Conservation (phyloP, 768 basidiomycete species). For the Mycena venus region DNA sequence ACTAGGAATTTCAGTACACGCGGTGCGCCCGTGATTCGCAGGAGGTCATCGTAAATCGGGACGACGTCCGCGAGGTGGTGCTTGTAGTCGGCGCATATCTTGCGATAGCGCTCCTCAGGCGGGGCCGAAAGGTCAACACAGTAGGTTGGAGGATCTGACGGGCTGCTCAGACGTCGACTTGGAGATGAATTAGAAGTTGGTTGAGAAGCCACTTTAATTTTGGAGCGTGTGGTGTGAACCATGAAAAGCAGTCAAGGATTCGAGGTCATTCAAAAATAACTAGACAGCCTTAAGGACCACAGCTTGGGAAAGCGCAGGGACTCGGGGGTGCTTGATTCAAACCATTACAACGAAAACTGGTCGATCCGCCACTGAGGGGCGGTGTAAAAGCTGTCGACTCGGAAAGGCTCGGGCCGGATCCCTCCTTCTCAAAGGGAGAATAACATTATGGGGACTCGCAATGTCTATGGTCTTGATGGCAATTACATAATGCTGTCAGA, state of each 20-base stretch:
- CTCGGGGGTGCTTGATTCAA: too few relatives aligned
- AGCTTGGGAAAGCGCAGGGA: not conserved
- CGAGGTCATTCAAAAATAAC: not conserved
- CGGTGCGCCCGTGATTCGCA: constrained; percentile 40
- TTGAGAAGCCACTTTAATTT: not conserved
- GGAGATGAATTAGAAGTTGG: not conserved
- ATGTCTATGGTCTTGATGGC: too few relatives aligned
- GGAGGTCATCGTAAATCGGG: constrained; percentile 44
- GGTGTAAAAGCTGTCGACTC: too few relatives aligned
- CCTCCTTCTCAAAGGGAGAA: too few relatives aligned
- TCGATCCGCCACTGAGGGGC: too few relatives aligned
- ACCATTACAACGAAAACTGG: too few relatives aligned
- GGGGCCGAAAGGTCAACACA: constrained; percentile 49
- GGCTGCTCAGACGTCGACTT: constrained; percentile 20
- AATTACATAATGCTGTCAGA: too few relatives aligned
- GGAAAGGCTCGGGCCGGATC: too few relatives aligned
- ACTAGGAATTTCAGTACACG: constrained; percentile 42
- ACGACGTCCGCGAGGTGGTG: constrained; percentile 42
- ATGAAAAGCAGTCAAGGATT: constrained; percentile 4
- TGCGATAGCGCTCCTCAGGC: constrained; percentile 44
- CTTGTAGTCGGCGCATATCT: constrained; percentile 48
- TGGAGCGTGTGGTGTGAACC: constrained; percentile 29
- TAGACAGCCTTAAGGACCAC: too few relatives aligned
- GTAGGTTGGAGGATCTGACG: constrained; percentile 41
- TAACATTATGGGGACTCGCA: too few relatives aligned